phyloP scores from a whole-genome alignment of 768 basidiomycete genomes.

The Mycena filopes region DNA sequence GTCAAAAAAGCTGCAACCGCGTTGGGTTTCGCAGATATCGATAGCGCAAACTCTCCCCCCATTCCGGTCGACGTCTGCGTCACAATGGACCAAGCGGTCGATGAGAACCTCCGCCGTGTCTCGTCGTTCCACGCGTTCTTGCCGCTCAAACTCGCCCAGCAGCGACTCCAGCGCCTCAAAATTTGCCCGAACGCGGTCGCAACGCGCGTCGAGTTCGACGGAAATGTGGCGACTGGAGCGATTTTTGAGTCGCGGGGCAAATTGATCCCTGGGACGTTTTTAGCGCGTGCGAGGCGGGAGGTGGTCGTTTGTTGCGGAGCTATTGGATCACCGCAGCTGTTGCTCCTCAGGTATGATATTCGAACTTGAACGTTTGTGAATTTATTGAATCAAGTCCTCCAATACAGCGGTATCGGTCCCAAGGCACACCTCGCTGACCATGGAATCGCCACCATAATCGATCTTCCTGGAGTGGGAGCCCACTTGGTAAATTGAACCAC shows the following conservation, averaged over 20 bases:
- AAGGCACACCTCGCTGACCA: constrained; percentile 43
- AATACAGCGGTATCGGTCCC: constrained; percentile 53
- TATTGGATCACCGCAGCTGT: constrained; percentile 29
- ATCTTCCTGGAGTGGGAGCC: constrained; percentile 44
- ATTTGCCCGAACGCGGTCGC: constrained; percentile 31
- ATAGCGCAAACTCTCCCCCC: not conserved
- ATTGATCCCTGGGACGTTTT: constrained; percentile 35
- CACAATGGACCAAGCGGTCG: constrained; percentile 11
- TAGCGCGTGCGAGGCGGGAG: constrained; percentile 54
- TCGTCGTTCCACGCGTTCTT: constrained; percentile 32
- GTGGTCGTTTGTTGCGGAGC: constrained; percentile 48
- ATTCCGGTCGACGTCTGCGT: constrained; percentile 13
- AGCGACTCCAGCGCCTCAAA: constrained; percentile 20
- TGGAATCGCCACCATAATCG: constrained; percentile 37
- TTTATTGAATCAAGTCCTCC: not conserved
- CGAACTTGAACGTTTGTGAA: not conserved
- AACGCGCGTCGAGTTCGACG: constrained; percentile 12
- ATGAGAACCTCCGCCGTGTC: constrained; percentile 15
- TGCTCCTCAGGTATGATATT: constrained; percentile 9
- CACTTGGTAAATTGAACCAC: constrained; percentile 37
- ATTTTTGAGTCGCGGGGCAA: constrained; percentile 19
- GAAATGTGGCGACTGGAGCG: constrained; percentile 18
- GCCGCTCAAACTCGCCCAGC: constrained; percentile 12
- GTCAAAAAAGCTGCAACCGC: not conserved
- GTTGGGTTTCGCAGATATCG: not conserved